Evolutionary conservation across 129 eudicot species (phyloP).

Genomic region (Pseudognaphalium luteoalbum): DNA sequence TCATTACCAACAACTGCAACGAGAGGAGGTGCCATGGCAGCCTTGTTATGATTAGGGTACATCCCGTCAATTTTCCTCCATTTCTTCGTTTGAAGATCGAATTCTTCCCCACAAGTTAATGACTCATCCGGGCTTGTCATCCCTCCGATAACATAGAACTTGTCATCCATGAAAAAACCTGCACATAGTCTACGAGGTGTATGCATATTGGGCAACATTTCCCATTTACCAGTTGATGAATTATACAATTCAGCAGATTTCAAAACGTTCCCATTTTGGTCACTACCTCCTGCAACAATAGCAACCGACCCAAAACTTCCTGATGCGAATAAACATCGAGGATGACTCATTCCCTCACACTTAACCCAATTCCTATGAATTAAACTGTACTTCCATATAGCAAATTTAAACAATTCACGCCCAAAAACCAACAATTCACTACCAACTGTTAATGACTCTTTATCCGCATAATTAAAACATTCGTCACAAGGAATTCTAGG

Average conservation of each 20-base stretch:
- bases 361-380: constrained; percentile 44
- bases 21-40: constrained; percentile 80
- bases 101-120: constrained; percentile 68
- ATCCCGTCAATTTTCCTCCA: constrained; percentile 63
- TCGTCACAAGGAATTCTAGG: constrained; percentile 68
- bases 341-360: constrained; percentile 57
- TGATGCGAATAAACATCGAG: constrained; percentile 71
- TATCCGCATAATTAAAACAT: constrained; percentile 58
- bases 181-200: constrained; percentile 57
- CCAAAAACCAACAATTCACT: constrained; percentile 67
- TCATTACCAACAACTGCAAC: constrained; percentile 72
- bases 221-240: constrained; percentile 57
- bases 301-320: constrained; percentile 61
- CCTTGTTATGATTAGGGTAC: constrained; percentile 60
- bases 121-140: constrained; percentile 54
- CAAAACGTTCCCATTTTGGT: constrained; percentile 52
- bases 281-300: constrained; percentile 77
- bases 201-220: constrained; percentile 59
- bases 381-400: constrained; percentile 67
- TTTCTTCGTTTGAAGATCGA: constrained; percentile 45
- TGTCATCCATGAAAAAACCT: constrained; percentile 68
- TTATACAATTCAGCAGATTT: constrained; percentile 68
- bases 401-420: constrained; percentile 60
- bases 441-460: constrained; percentile 68
- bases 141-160: constrained; percentile 77